Evolutionary conservation across 1,284 basidiomycete genomes (phyloP).

Genomic region (Dichomitus squalens): DNA sequence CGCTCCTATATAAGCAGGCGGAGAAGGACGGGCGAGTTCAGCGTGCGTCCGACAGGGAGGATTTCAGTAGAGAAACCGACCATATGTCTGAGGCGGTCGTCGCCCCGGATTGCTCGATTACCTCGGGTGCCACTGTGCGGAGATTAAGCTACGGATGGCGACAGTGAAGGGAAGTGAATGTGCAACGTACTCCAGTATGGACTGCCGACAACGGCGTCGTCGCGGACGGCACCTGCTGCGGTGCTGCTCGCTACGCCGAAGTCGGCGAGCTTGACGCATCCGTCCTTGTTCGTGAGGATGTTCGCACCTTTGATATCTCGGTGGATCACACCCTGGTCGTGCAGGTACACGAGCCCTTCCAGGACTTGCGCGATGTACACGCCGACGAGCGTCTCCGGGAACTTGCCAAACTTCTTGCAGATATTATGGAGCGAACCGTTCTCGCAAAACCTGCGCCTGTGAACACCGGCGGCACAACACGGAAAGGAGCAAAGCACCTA

Average conservation of each 20-base stretch:
- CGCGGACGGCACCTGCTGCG: constrained; percentile 68
- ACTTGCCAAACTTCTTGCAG: constrained; percentile 96
- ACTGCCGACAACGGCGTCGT: constrained; percentile 92
- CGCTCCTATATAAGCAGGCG: constrained; percentile 62
- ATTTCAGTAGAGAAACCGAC: constrained; percentile 42
- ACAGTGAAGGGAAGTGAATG: constrained; percentile 16
- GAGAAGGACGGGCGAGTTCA: background rate
- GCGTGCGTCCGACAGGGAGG: background rate
- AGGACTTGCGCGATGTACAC: constrained; percentile 96
- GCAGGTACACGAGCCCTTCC: constrained; percentile 91
- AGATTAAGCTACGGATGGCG: constrained; percentile 18
- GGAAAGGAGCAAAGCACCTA: constrained; percentile 31
- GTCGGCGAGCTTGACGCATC: constrained; percentile 94
- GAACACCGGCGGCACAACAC: constrained; percentile 2
- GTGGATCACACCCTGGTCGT: constrained; percentile 97
- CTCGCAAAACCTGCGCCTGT: constrained; percentile 81
- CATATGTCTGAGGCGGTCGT: constrained; percentile 98
- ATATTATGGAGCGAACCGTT: constrained; percentile 96
- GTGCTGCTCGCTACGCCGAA: constrained; percentile 88
- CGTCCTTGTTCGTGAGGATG: constrained; percentile 97
- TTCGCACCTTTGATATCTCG: constrained; percentile 99
- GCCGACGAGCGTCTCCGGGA: constrained; percentile 94
- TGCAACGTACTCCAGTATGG: constrained; percentile 90
- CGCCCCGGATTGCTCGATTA: constrained; percentile 96
- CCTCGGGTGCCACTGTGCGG: constrained; percentile 88